Percentiles rank a stretch among this genome's conserved stretches.
Evolutionary conservation across 768 basidiomycete species (phyloP).

Genomic region (Leccinellum rugosiceps): DNA sequence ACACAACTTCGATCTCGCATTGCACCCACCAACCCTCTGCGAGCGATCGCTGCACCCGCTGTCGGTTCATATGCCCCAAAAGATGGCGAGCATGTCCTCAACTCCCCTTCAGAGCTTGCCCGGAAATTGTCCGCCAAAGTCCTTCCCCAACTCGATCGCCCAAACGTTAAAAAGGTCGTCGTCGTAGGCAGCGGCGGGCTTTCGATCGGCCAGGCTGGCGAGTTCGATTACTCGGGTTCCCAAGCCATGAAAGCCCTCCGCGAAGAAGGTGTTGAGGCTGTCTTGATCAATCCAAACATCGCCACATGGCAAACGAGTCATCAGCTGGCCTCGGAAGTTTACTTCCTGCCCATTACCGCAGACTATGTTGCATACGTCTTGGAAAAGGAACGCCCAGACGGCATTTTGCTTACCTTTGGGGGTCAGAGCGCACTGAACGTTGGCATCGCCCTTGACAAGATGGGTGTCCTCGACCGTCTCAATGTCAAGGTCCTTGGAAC

Average conservation of each 20-base stretch:
- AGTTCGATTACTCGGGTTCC: conserved; percentile 99
- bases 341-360: conserved; percentile 93
- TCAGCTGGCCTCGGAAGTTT: conserved; percentile 93
- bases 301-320: conserved; percentile 99
- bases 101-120: conserved; percentile 92
- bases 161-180: conserved; percentile 91
- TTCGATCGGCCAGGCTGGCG: conserved; percentile 96
- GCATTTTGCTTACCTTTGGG: conserved; percentile 95
- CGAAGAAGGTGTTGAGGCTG: conserved; percentile 91
- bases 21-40: conserved; percentile 49
- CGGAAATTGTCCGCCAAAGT: conserved; percentile 92
- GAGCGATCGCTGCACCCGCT: conserved; percentile 71
- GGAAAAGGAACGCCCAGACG: conserved; percentile 97
- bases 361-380: conserved; percentile 99
- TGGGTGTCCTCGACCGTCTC: conserved; percentile 92
- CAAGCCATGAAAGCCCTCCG: conserved; percentile 97
- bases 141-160: conserved; percentile 85
- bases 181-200: conserved; percentile 97
- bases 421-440: conserved; percentile 98
- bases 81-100: conserved; percentile 73
- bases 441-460: conserved; percentile 92
- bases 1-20: conserved; percentile 36
- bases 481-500: conserved; percentile 94
- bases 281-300: conserved; percentile 98
- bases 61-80: conserved; percentile 67